These are phyloP conservation scores for Pseudogymnoascus sp. DNA, from an alignment of 2,329 filamentous ascomycete species.

Conservation along the genomic window DNA sequence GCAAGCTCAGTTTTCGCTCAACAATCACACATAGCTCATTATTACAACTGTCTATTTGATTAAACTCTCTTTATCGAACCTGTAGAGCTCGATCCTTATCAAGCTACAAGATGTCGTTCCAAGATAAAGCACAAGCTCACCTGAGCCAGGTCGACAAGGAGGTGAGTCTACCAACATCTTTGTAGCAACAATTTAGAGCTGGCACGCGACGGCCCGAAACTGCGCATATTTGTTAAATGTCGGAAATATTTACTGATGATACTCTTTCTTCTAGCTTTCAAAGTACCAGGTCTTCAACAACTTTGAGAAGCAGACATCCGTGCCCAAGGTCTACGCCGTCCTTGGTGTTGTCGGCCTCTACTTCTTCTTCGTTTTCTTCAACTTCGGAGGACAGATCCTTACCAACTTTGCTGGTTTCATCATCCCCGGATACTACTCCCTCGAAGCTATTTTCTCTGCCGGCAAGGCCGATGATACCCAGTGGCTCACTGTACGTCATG, in stretches of 20 bases:
- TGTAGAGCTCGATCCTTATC: slow-evolving; percentile 5
- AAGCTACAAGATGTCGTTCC: slow-evolving; percentile 54
- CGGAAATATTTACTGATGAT: slow-evolving; percentile 15
- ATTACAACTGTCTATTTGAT: slow-evolving; percentile 9
- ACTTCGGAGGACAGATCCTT: slow-evolving; percentile 79
- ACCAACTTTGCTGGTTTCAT: slow-evolving; percentile 81
- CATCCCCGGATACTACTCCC: slow-evolving; percentile 77
- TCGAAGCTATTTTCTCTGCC: slow-evolving; percentile 65
- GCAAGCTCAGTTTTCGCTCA: slow-evolving; percentile 2
- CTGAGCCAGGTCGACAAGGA: slow-evolving; percentile 75
- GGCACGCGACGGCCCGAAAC: background rate
- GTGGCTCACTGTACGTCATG: slow-evolving; percentile 58
- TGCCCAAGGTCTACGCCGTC: slow-evolving; percentile 79
- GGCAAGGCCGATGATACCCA: slow-evolving; percentile 73
- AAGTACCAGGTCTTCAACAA: slow-evolving; percentile 80
- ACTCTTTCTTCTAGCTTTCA: slow-evolving; percentile 52
- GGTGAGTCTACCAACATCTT: slow-evolving; percentile 43
- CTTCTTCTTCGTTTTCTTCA: slow-evolving; percentile 89
- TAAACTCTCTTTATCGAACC: background rate
- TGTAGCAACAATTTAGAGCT: background rate
- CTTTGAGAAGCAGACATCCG: slow-evolving; percentile 73
- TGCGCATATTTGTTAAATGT: background rate
- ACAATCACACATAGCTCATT: slow-evolving; percentile 25
- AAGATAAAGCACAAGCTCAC: slow-evolving; percentile 69
- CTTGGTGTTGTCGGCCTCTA: slow-evolving; percentile 71